phyloP scores from a whole-genome alignment of 768 basidiomycete species.

The Hericium coralloides region DNA sequence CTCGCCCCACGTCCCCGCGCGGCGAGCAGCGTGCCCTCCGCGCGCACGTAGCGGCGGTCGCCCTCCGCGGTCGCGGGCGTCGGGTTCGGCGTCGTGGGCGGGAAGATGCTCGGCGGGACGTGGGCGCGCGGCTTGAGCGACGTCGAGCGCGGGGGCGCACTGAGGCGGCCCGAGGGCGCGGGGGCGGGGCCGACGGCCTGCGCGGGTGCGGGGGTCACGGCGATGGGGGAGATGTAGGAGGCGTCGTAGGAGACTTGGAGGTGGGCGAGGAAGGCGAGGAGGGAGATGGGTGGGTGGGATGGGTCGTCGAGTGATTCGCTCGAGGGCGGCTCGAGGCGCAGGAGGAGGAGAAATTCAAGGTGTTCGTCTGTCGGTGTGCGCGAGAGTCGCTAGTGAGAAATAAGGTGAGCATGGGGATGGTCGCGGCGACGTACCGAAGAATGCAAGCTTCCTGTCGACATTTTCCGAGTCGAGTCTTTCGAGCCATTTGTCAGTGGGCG shows the following conservation, averaged over 20 bases:
- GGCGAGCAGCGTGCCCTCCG: conserved; percentile 69
- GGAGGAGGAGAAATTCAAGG: conserved; percentile 15
- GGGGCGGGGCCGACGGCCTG: conserved; percentile 2
- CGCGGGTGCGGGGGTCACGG: conserved; percentile 2
- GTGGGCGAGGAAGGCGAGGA: conserved; percentile 58
- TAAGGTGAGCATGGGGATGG: not conserved
- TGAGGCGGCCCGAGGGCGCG: conserved; percentile 27
- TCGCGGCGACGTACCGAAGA: conserved; percentile 51
- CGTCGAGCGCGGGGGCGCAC: conserved; percentile 39
- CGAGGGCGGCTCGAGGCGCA: conserved; percentile 21
- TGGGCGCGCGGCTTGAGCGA: conserved; percentile 27
- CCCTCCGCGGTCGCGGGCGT: conserved; percentile 63
- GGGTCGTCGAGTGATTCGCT: conserved; percentile 22
- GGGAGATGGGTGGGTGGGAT: conserved; percentile 22
- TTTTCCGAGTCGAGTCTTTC: conserved; percentile 29
- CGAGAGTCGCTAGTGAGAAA: conserved; percentile 20
- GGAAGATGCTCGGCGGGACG: conserved; percentile 56
- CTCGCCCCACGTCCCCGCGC: conserved; percentile 72
- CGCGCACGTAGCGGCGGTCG: conserved; percentile 68
- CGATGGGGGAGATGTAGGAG: conserved; percentile 58
- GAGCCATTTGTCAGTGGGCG: conserved; percentile 47
- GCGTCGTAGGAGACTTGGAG: conserved; percentile 76
- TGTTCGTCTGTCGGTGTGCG: conserved; percentile 24
- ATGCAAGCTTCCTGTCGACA: conserved; percentile 54
- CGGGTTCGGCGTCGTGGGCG: conserved; percentile 79